Conservation (phyloP, 2,329 filamentous ascomycete species). For the Colletotrichum sojae region DNA sequence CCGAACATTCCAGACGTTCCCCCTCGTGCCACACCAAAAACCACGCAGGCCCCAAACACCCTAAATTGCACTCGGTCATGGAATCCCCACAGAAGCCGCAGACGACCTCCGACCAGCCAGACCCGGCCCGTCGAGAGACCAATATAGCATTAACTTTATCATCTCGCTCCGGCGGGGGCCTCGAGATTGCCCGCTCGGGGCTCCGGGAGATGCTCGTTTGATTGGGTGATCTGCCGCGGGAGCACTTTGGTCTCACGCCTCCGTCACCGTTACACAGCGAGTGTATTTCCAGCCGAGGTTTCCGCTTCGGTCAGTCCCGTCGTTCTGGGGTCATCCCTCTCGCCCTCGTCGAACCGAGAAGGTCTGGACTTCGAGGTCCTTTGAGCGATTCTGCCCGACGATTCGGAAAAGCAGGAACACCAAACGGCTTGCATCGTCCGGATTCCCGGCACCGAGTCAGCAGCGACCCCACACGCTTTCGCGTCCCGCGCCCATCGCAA, state of each 20-base stretch:
- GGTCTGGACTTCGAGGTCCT: background rate
- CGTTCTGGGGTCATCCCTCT: background rate
- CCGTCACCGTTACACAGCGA: background rate
- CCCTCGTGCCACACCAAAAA: background rate
- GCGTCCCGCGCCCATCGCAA: background rate
- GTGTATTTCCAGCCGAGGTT: background rate
- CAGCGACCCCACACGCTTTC: background rate
- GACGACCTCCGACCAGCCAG: conserved; percentile 7
- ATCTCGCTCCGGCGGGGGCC: conserved; percentile 4
- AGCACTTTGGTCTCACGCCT: background rate
- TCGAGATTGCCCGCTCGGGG: conserved; percentile 17
- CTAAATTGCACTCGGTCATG: conserved; percentile 4
- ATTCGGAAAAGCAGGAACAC: background rate
- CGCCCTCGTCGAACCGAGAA: background rate
- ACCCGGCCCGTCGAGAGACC: conserved; percentile 7
- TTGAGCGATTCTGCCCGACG: background rate
- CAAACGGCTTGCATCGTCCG: background rate
- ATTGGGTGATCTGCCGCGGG: background rate
- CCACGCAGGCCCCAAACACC: background rate
- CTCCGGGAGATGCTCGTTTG: background rate
- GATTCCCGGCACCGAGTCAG: background rate
- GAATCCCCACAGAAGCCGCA: background rate
- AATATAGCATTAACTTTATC: conserved; percentile 14
- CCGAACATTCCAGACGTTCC: conserved; percentile 7
- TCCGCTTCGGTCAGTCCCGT: background rate